Evolutionary conservation across 768 basidiomycete genomes (phyloP), one percentile per base, ranked within the genome.

Genomic region (Russula abietina): DNA sequence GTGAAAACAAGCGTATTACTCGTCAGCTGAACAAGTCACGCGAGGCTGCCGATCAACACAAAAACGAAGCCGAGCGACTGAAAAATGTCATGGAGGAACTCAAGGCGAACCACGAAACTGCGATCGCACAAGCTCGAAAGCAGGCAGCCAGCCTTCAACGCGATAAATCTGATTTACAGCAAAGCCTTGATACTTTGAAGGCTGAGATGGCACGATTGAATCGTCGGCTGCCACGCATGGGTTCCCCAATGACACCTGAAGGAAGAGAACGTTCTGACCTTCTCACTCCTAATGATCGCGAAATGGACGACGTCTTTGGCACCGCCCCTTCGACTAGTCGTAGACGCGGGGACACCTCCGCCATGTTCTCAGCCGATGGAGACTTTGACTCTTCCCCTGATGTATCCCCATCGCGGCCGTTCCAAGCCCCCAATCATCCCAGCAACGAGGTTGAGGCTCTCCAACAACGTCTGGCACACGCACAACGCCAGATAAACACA

Each of bases 41-140:
- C 26, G 91, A 95, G 70, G 72, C 84, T 8, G 80, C 83, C 19
- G 97, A 98, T 70, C 81, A 85, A 51, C 85, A 91, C 76, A 96
- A 96, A 77, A 90, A 85, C 68, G 95, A 97, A 71, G 75, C 80
- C 1, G 92, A 95, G 65, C 84, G 87, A 30, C 79, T 91, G 52
- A 79, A 82, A 65, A 75, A 75, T 49, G 71, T 80, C 6, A 74
- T 88, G 24, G 85, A 87, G 51, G 90, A 92, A 56, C 77, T 93
- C 72, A 92, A 90, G 71, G 81, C 83, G 57, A 95, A 93, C 73
- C 94, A 98, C 70, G 96, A 98, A 75, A 93, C 93, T 16, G 93
- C 97, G 65, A 83, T 98, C 61, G 97, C 96, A 3, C 88, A 91
- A 64, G 90, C 92, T 68, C 83, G 94, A 52, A 91, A 91, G 74